These are phyloP conservation scores for Podila epicladia DNA, from an alignment of 192 early-diverging fungal species.

Conservation along the genomic window DNA sequence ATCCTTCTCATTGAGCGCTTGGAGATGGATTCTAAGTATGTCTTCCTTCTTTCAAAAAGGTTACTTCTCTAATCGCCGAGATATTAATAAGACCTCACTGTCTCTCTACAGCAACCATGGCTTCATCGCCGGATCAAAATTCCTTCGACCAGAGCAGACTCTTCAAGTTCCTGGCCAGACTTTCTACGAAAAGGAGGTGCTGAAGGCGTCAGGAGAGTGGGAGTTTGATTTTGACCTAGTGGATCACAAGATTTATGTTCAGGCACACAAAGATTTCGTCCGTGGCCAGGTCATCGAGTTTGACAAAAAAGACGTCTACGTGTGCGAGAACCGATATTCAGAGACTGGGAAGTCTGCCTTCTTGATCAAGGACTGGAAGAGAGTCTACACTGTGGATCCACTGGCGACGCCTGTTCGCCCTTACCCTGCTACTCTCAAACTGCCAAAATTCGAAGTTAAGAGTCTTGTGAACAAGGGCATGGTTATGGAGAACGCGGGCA, in stretches of 20 bases:
- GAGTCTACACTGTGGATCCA: conserved; percentile 41
- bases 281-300: conserved; percentile 28
- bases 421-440: conserved; percentile 33
- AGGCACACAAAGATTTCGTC: conserved; percentile 46
- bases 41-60: neutral
- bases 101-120: conserved; percentile 8
- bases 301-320: conserved; percentile 48
- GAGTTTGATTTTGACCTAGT: conserved; percentile 43
- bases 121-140: conserved; percentile 43
- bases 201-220: conserved; percentile 49
- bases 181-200: conserved; percentile 50
- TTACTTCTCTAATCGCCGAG: neutral
- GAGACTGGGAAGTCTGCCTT: conserved; percentile 43
- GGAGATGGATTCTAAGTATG: conserved; percentile 43
- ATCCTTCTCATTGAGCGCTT: conserved; percentile 42
- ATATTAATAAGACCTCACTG: neutral
- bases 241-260: conserved; percentile 40
- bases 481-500: conserved; percentile 10
- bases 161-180: conserved; percentile 41
- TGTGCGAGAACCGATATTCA: conserved; percentile 47
- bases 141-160: conserved; percentile 48
- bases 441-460: conserved; percentile 31
- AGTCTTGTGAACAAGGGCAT: conserved; percentile 19
- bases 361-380: conserved; percentile 53
- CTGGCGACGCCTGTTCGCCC: conserved; percentile 23